Evolutionary conservation across 116 monocot genomes (phyloP).

Genomic region (Trichopus zeylanicus): DNA sequence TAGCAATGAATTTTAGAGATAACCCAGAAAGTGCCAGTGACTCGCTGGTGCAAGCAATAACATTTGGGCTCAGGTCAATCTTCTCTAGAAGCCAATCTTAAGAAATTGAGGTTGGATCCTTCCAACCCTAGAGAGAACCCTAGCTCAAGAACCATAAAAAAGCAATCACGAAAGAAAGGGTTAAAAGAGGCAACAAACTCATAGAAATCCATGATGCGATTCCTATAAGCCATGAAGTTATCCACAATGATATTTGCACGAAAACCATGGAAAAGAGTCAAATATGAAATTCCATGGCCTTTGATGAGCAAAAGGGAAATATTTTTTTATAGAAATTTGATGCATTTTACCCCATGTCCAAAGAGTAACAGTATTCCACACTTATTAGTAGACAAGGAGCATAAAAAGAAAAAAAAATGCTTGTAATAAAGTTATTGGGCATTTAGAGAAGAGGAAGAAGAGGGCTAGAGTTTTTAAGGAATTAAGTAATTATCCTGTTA

Average conservation of each 20-base stretch:
- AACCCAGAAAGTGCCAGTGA: constrained; percentile 75
- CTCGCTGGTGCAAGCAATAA: constrained; percentile 60
- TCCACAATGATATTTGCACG: constrained; percentile 87
- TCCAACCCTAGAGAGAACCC: constrained; percentile 1
- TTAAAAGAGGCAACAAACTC: constrained; percentile 5
- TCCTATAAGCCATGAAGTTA: constrained; percentile 91
- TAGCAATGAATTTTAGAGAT: constrained; percentile 65
- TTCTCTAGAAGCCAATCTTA: constrained; percentile 60
- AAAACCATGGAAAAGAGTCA: neutral
- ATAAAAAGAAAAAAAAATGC: too few relatives aligned
- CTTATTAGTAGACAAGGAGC: too few relatives aligned
- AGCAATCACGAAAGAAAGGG: neutral
- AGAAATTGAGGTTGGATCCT: too few relatives aligned
- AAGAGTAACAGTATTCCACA: constrained; percentile 98
- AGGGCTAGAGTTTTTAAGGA: too few relatives aligned
- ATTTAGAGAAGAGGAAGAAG: too few relatives aligned
- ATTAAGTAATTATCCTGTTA: too few relatives aligned
- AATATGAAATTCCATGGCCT: constrained; percentile 14
- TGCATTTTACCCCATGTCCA: constrained; percentile 89
- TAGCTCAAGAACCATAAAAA: neutral
- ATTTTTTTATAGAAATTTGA: neutral
- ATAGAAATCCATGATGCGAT: constrained; percentile 97
- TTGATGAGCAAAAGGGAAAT: neutral
- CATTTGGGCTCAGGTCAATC: constrained; percentile 63
- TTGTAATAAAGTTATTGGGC: too few relatives aligned